A percentile compares a stretch with the other conserved stretches of the same genome.
These are phyloP conservation scores for Trichoderma semiorbis DNA, from an alignment of 2,329 filamentous ascomycete species.

Conservation along the genomic window DNA sequence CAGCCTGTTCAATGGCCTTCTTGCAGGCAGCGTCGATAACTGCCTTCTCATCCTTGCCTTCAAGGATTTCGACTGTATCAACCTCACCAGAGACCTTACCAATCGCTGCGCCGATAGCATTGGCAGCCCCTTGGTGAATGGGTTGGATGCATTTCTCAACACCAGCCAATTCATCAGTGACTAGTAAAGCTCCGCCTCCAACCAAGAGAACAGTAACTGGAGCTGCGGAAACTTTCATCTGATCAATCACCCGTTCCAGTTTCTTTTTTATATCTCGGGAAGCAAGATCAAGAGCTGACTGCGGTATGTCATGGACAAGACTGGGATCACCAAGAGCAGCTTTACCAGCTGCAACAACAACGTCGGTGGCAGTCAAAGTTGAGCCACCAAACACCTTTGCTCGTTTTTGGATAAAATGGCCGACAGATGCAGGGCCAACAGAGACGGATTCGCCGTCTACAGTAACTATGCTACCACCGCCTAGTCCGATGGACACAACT, in stretches of 20 bases:
- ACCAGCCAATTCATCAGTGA: conserved; percentile 45
- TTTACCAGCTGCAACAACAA: conserved; percentile 41
- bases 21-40: conserved; percentile 40
- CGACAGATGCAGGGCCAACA: conserved; percentile 38
- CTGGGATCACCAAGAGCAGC: conserved; percentile 30
- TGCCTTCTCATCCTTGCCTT: conserved; percentile 35
- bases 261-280: conserved; percentile 40
- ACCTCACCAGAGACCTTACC: conserved; percentile 52
- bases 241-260: conserved; percentile 51
- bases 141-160: conserved; percentile 50
- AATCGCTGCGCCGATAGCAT: conserved; percentile 59
- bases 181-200: conserved; percentile 54
- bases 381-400: conserved; percentile 52
- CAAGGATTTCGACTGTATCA: conserved; percentile 47
- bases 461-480: conserved; percentile 45
- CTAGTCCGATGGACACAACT: conserved; percentile 54
- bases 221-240: conserved; percentile 54
- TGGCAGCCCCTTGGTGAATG: conserved; percentile 52
- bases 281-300: conserved; percentile 23
- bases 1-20: conserved; percentile 31
- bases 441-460: conserved; percentile 53
- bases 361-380: conserved; percentile 51
- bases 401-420: conserved; percentile 43
- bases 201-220: conserved; percentile 53
- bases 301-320: conserved; percentile 28